Base-by-base conservation (phyloP, 345 rosid species). In the Eucalyptus camaldulensis region DNA sequence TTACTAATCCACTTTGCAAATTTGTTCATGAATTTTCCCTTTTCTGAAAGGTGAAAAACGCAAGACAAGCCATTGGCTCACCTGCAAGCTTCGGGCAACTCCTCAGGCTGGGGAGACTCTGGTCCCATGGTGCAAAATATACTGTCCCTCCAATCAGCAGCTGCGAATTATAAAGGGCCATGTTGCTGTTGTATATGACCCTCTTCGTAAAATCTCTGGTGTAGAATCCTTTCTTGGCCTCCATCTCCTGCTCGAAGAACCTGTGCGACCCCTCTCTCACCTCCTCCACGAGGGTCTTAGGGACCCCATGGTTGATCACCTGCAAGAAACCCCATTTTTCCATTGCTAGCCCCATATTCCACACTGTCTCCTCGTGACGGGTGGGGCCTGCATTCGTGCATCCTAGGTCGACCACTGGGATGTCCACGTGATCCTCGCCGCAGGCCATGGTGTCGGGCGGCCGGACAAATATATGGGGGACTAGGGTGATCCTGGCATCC, bases 101-200 rank as follows among this genome's bases (percentile, higher is more conserved):
- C 91, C 27, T 92, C 89, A 1, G 67, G 88, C 10, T 12, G 37
- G 0, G 93, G 93, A 60, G 94, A 91, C 87, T 92, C 33, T 1
- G 95, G 94, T 22, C 90, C 91, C 53, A 92, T 89, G 15, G 21
- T 15, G 13, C 91, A 85, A 90, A 51, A 40, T 13, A 94, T 15
- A 0, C 94, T 91, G 62, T 94, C 95, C 86, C 93, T 92, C 94
- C 95, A 92, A 88, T 86, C 92, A 2, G 92, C 93, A 3, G 92
- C 90, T 12, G 54, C 40, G 21, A 4, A 67, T 67, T n/a, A 4
- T 8, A 31, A 67, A 7, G 76, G 10, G 40, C 76, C 40, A 29
- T n/a, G 76, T 67, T n/a, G 40, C 5, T 67, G 22, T 65, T 67
- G 27, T 90, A 91, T 6, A 62, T 83, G 88, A 91, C 72, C 6